Evolutionary conservation across 2,329 filamentous ascomycete genomes (phyloP).

Genomic region (Cercospora janseana): DNA sequence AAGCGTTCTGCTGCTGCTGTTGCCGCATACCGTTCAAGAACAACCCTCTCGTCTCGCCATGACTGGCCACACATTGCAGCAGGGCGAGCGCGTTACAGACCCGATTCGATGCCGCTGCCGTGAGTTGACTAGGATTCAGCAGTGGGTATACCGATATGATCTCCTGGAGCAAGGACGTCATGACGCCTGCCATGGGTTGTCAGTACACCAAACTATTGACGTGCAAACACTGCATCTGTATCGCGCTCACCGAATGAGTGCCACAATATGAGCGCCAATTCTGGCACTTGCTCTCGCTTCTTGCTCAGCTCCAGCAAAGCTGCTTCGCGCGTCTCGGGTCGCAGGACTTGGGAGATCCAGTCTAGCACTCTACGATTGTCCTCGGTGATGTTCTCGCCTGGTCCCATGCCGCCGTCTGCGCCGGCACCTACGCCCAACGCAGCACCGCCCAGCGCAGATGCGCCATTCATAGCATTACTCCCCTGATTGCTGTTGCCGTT

Average conservation of each 20-base stretch:
- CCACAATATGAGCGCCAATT: conserved; percentile 94
- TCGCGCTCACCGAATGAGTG: conserved; percentile 82
- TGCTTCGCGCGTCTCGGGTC: conserved; percentile 80
- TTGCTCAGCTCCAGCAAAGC: conserved; percentile 95
- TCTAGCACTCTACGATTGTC: conserved; percentile 90
- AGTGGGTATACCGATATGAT: conserved; percentile 98
- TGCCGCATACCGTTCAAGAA: conserved; percentile 93
- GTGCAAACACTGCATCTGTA: not conserved
- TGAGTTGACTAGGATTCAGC: conserved; percentile 93
- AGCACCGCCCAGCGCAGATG: conserved; percentile 20
- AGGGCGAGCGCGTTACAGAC: conserved; percentile 96
- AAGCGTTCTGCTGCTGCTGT: no score
- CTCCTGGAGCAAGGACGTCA: conserved; percentile 95
- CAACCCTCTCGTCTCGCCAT: conserved; percentile 90
- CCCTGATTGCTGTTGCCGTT: conserved; percentile 27
- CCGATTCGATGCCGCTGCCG: conserved; percentile 92
- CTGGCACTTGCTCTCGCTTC: conserved; percentile 96
- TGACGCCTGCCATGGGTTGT: conserved; percentile 66
- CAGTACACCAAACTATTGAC: conserved; percentile 25
- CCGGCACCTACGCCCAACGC: conserved; percentile 20
- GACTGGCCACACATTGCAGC: conserved; percentile 93
- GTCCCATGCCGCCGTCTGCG: conserved; percentile 33
- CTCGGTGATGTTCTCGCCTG: conserved; percentile 53
- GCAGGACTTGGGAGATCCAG: conserved; percentile 88
- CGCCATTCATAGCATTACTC: conserved; percentile 19